phyloP scores from a whole-genome alignment of 2,329 filamentous ascomycete genomes.

The Cryphonectria japonica region DNA sequence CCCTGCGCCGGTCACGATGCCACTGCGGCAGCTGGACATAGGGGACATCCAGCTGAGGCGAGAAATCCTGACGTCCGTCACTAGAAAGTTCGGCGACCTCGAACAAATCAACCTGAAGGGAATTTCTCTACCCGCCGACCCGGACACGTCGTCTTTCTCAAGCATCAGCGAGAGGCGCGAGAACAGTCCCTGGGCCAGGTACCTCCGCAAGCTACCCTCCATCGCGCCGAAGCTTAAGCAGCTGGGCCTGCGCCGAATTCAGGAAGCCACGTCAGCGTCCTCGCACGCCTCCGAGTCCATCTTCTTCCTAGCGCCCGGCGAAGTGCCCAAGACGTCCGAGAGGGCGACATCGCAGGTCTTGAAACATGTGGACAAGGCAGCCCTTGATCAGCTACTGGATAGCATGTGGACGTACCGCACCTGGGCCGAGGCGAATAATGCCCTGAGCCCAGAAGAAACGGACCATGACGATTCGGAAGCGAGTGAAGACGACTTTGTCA shows the following conservation, averaged over 20 bases:
- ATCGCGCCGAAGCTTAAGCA: conserved; percentile 10
- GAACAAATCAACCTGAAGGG: conserved; percentile 9
- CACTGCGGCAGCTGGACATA: conserved; percentile 20
- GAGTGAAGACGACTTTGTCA: background rate
- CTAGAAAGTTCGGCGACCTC: conserved; percentile 19
- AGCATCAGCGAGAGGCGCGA: background rate
- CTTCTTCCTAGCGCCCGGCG: background rate
- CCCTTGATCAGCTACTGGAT: conserved; percentile 2
- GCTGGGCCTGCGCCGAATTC: background rate
- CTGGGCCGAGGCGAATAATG: conserved; percentile 5
- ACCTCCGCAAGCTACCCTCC: conserved; percentile 6
- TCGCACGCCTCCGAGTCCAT: background rate
- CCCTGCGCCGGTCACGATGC: conserved; percentile 18
- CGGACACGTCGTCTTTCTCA: background rate
- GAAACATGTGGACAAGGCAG: background rate
- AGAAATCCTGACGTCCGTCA: background rate
- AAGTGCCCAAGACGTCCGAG: background rate
- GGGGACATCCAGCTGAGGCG: background rate
- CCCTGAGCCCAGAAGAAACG: conserved; percentile 16
- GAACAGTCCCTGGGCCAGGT: conserved; percentile 17
- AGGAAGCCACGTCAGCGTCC: background rate
- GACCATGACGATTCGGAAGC: conserved; percentile 28
- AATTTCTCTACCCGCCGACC: background rate
- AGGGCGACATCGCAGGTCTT: background rate
- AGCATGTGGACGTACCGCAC: background rate